A percentile compares a stretch with the other conserved stretches of the same genome.
phyloP scores from a whole-genome alignment of 805 yeast species.

The Lipomyces kockii region DNA sequence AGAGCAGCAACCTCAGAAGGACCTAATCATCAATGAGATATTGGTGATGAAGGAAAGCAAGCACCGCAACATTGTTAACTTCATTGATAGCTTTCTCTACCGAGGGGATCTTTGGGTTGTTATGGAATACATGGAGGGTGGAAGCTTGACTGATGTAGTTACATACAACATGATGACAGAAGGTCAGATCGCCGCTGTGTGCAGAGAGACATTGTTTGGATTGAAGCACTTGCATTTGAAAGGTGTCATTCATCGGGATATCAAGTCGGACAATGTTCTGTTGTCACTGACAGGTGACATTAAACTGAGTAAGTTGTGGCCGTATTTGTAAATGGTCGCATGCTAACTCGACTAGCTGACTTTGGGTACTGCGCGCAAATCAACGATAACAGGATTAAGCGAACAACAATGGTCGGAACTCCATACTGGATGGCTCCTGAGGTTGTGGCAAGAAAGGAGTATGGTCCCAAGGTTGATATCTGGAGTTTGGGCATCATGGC shows the following conservation, averaged over 20 bases:
- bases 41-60: conserved; percentile 91
- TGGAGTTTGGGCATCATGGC: conserved; percentile 99
- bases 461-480: conserved; percentile 94
- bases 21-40: conserved; percentile 90
- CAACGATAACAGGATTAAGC: conserved; percentile 76
- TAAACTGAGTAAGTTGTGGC: conserved; percentile 58
- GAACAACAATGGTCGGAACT: conserved; percentile 99
- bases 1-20: conserved; percentile 94
- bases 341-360: conserved; percentile 55
- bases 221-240: conserved; percentile 84
- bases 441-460: conserved; percentile 91
- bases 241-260: conserved; percentile 94
- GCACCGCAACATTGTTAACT: conserved; percentile 92
- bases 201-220: conserved; percentile 87
- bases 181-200: conserved; percentile 92
- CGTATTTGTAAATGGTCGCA: neutral
- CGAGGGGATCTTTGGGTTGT: conserved; percentile 85
- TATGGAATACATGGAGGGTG: conserved; percentile 99
- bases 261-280: conserved; percentile 90
- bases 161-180: conserved; percentile 89
- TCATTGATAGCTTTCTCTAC: conserved; percentile 79
- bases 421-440: conserved; percentile 99
- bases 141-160: conserved; percentile 92
- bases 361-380: conserved; percentile 96
- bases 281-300: conserved; percentile 84